A percentile compares a stretch with the other conserved stretches of the same genome.
phyloP scores from a whole-genome alignment of 225 moss, liverwort and hornwort species.

The Ulota crispa region DNA sequence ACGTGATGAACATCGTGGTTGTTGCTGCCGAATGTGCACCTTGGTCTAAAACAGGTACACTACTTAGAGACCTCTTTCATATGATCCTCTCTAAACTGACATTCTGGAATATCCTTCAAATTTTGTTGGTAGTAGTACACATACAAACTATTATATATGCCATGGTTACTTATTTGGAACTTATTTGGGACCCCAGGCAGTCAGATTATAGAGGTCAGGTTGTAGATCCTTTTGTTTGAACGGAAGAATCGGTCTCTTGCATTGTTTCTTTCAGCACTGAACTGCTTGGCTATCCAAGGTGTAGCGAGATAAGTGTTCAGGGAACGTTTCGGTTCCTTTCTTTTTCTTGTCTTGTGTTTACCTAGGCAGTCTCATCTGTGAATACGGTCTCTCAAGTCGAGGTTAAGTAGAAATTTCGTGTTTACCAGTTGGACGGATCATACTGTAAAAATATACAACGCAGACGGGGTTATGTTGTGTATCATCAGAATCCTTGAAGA shows the following conservation, averaged over 20 bases:
- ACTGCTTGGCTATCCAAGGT: background rate
- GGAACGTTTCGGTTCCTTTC: background rate
- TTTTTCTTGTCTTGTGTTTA: background rate
- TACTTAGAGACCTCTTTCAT: background rate
- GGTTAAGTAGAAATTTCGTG: background rate
- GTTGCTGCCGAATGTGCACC: conserved; percentile 87
- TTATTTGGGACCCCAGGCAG: background rate
- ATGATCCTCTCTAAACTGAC: background rate
- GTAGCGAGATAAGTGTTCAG: background rate
- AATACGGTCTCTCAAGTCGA: background rate
- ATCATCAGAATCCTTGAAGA: background rate
- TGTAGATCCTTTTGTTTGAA: background rate
- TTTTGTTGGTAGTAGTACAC: background rate
- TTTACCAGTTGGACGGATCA: background rate
- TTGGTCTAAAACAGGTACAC: conserved; percentile 81
- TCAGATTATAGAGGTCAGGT: background rate
- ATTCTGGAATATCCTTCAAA: background rate
- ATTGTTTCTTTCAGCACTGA: background rate
- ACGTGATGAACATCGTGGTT: conserved; percentile 73
- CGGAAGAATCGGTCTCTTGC: background rate
- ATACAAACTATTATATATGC: background rate
- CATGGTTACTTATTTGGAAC: background rate
- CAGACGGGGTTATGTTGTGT: background rate
- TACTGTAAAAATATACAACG: background rate
- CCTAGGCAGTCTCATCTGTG: background rate